phyloP scores from a whole-genome alignment of 306 rosid genomes.

The Mimosa bimucronata region DNA sequence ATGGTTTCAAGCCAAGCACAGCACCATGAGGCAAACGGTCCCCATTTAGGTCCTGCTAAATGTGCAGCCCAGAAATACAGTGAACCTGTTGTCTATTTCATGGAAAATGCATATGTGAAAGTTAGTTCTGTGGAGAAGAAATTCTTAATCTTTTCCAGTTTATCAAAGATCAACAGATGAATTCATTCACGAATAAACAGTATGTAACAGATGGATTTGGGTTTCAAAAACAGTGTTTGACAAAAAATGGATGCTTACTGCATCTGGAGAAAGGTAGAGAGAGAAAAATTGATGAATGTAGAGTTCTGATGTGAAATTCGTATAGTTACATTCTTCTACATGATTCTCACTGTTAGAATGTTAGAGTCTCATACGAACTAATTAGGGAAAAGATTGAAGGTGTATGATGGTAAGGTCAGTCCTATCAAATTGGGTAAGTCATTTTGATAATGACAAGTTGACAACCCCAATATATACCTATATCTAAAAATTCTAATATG shows the following conservation, averaged over 20 bases:
- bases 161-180: neutral
- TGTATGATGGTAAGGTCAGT: too few species aligned
- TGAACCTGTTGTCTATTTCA: conserved; percentile 83
- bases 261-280: neutral
- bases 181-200: neutral
- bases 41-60: conserved; percentile 91
- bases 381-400: too few species aligned
- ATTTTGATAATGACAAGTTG: too few species aligned
- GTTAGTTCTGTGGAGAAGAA: conserved; percentile 28
- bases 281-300: neutral
- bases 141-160: neutral
- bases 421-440: too few species aligned
- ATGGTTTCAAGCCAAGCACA: conserved; percentile 94
- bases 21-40: conserved; percentile 93
- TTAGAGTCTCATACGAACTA: too few species aligned
- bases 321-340: neutral
- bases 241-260: neutral
- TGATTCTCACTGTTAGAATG: too few species aligned
- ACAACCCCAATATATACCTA: too few species aligned
- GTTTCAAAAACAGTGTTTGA: neutral
- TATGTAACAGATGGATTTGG: neutral
- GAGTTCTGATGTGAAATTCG: neutral
- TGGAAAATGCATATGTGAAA: conserved; percentile 27
- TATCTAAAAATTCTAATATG: too few species aligned
- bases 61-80: conserved; percentile 97